Evolutionary conservation across 352 stramenopile genomes (phyloP).

Genomic region (Phytopythium boreale): DNA sequence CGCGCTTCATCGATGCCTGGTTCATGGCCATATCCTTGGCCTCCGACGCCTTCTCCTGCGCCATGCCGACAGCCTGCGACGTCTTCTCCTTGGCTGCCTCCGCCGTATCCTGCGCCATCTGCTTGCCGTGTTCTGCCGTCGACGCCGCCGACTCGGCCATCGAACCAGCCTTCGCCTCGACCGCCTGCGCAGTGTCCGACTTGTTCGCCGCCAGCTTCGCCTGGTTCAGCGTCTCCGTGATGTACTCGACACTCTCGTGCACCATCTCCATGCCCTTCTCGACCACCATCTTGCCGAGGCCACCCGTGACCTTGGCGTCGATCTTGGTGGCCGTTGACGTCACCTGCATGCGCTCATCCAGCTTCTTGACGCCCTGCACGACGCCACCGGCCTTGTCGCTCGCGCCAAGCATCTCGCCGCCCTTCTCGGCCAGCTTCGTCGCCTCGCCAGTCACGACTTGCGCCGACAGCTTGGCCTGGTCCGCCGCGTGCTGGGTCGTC

Average conservation of each 20-base stretch:
- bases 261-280: slow-evolving; percentile 59
- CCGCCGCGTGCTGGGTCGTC: slow-evolving; percentile 34
- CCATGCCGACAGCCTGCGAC: slow-evolving; percentile 12
- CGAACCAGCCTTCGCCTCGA: slow-evolving; percentile 31
- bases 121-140: slow-evolving; percentile 23
- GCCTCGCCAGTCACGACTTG: slow-evolving; percentile 44
- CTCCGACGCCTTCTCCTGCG: slow-evolving; percentile 16
- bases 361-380: slow-evolving; percentile 41
- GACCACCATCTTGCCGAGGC: slow-evolving; percentile 48
- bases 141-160: slow-evolving; percentile 15
- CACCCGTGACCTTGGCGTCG: slow-evolving; percentile 61
- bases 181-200: slow-evolving; percentile 33
- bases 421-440: slow-evolving; percentile 37
- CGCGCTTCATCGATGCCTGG: slow-evolving; percentile 10
- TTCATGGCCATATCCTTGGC: slow-evolving; percentile 10
- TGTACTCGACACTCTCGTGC: slow-evolving; percentile 60
- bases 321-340: slow-evolving; percentile 51
- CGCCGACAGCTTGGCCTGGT: slow-evolving; percentile 18
- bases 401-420: slow-evolving; percentile 54
- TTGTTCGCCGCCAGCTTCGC: slow-evolving; percentile 50
- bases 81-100: slow-evolving; percentile 26
- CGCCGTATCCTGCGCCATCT: slow-evolving; percentile 21
- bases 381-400: slow-evolving; percentile 34
- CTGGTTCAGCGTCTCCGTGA: slow-evolving; percentile 58
- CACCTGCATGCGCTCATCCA: slow-evolving; percentile 58